Evolutionary conservation across 225 moss, liverwort and hornwort species (phyloP), one percentile per base, ranked within the genome.

Genomic region (Takakia lepidozioides): DNA sequence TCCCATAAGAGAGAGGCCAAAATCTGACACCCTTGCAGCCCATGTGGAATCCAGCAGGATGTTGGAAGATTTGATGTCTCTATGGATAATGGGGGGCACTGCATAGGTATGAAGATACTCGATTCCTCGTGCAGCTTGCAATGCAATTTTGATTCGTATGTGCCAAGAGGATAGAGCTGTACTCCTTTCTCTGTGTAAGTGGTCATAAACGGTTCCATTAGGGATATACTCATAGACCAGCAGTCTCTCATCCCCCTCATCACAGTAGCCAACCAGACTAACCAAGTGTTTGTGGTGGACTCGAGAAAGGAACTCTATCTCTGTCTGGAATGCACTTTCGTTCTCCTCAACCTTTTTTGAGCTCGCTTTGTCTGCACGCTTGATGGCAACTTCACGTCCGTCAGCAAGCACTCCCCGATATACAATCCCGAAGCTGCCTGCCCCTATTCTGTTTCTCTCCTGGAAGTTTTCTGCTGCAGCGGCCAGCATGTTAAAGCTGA

Each of bases 331-430:
- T 13, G 37, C 27, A 3, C 46, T 54, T 29, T 42, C 46, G 27
- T 46, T 54, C 27, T 56, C 38, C 52, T 46, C 24, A 13, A 48
- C 10, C 29, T 55, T 60, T 18, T 16, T n/a, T 19, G 35, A 4
- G 16, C 40, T 57, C 49, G 46, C 41, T 2, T 44, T 21, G 19
- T 59, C 59, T 2, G 67, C 60, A 19, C 68, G 49, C 35, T 68
- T 68, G 30, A 68, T 56, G 1, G 68, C 68, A 15, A 62, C 68
- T 17, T 51, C 45, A 29, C 62, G 40, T 23, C 69, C 69, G 47
- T 63, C 62, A 26, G 25, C 45, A 21, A 69, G 44, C 8, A 29
- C 21, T 21, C 57, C 69, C 9, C 42, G 56, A 40, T 69, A 69
- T n/a, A 69, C 69, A 16, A 24, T 25, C 2, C 69, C 62, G 0